phyloP scores from a whole-genome alignment of 495 filamentous ascomycete species.

The Tuber microsphaerosporum region DNA sequence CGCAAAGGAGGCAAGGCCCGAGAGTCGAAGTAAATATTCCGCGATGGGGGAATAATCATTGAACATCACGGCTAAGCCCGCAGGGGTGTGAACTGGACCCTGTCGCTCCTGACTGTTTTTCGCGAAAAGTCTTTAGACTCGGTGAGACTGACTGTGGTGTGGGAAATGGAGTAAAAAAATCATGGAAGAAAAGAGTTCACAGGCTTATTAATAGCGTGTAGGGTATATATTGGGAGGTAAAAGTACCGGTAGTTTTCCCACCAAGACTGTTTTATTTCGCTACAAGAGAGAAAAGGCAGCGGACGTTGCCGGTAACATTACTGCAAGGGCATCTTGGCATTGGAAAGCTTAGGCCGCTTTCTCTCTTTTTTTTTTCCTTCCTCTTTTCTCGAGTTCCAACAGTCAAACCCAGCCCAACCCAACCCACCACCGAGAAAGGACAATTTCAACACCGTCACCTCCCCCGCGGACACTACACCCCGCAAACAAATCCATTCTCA shows the following conservation, averaged over 20 bases:
- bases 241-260: neutral
- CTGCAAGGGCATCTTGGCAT: neutral
- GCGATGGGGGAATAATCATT: neutral
- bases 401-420: neutral
- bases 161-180: neutral
- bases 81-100: neutral
- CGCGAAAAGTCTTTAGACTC: neutral
- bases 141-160: neutral
- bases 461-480: neutral
- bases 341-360: neutral
- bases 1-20: neutral
- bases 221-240: neutral
- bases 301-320: neutral
- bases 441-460: neutral
- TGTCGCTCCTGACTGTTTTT: neutral
- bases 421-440: neutral
- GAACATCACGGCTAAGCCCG: neutral
- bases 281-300: neutral
- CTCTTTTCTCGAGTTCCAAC: neutral
- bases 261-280: neutral
- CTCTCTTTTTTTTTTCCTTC: neutral
- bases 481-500: neutral
- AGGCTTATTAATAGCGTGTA: neutral
- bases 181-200: neutral
- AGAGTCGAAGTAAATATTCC: slow-evolving; percentile 4